Base-by-base conservation (phyloP, 2,329 filamentous ascomycete species). In the Torrubiellomyces zombiae region DNA sequence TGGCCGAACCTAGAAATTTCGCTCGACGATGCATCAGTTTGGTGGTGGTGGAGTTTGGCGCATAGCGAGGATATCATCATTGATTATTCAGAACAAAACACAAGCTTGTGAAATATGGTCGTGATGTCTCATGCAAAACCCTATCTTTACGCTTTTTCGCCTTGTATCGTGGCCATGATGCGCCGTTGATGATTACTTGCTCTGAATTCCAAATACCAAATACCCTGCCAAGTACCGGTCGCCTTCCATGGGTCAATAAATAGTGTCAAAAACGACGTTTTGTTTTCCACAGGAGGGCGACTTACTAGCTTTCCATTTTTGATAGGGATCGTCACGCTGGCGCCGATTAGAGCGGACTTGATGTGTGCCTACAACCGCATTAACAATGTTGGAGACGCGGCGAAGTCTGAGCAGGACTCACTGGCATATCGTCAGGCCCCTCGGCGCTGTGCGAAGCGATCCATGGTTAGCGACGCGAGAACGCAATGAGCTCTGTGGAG, bases 121-220 rank as follows among this genome's bases (percentile, higher is more conserved):
- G n/a, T n/a, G n/a, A n/a, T n/a, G n/a, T n/a, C n/a, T n/a, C n/a
- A n/a, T n/a, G n/a, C n/a, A n/a, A n/a, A 7, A 24, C 15, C 13
- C 24, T 13, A 13, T n/a, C 11, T 17, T 28, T 36, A 58, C 26
- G 56, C 55, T 48, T 72, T 72, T 56, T 94, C 79, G 21, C 86
- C 89, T 51, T 95, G 85, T 33, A 95, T 91, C 2, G 89, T 95
- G 27, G 86, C 86, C 33, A 98, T 75, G 9, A 95, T 67, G 46
- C 72, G 78, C 42, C 89, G 67, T 34, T 69, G 61, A 51, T 94
- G 85, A 51, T 70, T 81, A 38, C 58, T 58, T 7, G 61, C 66
- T 28, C 86, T 65, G 48, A 95, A 95, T 53, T 95, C 89, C 35
- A 94, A 56, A 50, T 91, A 92, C 79, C 81, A 95, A 31, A 95